Conservation (phyloP, 106 monocot species). For the Allium sativum region DNA sequence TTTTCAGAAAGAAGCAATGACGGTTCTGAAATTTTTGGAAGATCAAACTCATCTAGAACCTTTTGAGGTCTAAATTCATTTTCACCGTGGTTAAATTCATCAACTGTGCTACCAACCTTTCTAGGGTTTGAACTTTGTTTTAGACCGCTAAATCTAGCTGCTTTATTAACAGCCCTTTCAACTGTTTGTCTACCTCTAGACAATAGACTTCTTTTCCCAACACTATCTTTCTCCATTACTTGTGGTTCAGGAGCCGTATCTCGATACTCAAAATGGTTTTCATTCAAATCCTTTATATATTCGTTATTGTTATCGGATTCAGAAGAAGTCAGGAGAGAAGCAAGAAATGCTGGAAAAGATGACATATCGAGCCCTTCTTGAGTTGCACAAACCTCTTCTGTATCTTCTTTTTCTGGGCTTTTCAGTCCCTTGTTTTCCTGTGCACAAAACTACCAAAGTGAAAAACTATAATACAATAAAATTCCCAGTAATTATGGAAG, state of each 20-base stretch:
- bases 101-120: conserved; percentile 13
- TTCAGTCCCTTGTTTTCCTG: conserved; percentile 23
- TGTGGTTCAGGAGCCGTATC: conserved; percentile 37
- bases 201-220: conserved; percentile 51
- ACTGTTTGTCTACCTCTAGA: conserved; percentile 67
- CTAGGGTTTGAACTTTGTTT: conserved; percentile 48
- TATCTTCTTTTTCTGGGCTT: conserved; percentile 23
- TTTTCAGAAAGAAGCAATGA: conserved; percentile 75
- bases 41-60: conserved; percentile 13
- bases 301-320: conserved; percentile 25
- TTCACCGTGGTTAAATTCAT: conserved; percentile 21
- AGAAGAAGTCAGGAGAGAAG: conserved; percentile 61
- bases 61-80: conserved; percentile 22
- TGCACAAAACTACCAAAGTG: conserved; percentile 10
- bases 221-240: conserved; percentile 16
- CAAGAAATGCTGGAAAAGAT: conserved; percentile 85
- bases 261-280: conserved; percentile 18
- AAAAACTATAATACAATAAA: no score
- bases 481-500: no score
- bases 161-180: conserved; percentile 59
- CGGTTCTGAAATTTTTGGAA: conserved; percentile 81
- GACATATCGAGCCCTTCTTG: conserved; percentile 84
- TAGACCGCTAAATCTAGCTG: conserved; percentile 45
- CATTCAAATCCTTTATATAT: conserved; percentile 24
- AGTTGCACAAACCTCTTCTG: conserved; percentile 22